phyloP scores from a whole-genome alignment of 352 stramenopile species.

The Phytophthora foliorum region DNA sequence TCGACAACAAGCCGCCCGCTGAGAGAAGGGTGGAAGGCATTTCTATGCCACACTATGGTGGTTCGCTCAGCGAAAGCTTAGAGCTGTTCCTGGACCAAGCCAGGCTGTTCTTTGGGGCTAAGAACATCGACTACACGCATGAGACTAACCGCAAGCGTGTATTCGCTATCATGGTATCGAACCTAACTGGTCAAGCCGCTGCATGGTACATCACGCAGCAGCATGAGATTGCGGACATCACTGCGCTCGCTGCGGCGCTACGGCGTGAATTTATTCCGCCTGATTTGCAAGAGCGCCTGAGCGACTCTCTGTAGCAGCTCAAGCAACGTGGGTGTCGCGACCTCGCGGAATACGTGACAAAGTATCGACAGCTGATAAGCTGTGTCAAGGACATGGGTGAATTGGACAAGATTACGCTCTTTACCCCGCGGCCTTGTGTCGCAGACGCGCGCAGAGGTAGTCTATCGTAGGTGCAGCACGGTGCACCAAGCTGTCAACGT shows the following conservation, averaged over 20 bases:
- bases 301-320: constrained; percentile 5
- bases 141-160: background rate
- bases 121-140: constrained; percentile 23
- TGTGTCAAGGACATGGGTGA: constrained; percentile 11
- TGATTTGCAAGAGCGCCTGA: constrained; percentile 15
- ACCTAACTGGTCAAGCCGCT: constrained; percentile 10
- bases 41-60: background rate
- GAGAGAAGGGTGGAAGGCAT: constrained; percentile 5
- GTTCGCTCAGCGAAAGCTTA: constrained; percentile 12
- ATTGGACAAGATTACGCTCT: constrained; percentile 16
- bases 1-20: background rate
- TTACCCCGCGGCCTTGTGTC: background rate
- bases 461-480: background rate
- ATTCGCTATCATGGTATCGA: constrained; percentile 16
- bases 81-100: constrained; percentile 17
- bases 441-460: background rate
- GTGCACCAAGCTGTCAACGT: background rate
- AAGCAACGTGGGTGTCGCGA: constrained; percentile 18
- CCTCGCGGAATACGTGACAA: constrained; percentile 9
- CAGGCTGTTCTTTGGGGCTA: constrained; percentile 11
- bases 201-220: constrained; percentile 23
- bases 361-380: constrained; percentile 14
- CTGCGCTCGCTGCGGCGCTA: background rate
- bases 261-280: constrained; percentile 15
- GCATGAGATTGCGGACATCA: constrained; percentile 10